Conservation (phyloP, 176 grass and related monocot species). For the Elaeis guineensis region DNA sequence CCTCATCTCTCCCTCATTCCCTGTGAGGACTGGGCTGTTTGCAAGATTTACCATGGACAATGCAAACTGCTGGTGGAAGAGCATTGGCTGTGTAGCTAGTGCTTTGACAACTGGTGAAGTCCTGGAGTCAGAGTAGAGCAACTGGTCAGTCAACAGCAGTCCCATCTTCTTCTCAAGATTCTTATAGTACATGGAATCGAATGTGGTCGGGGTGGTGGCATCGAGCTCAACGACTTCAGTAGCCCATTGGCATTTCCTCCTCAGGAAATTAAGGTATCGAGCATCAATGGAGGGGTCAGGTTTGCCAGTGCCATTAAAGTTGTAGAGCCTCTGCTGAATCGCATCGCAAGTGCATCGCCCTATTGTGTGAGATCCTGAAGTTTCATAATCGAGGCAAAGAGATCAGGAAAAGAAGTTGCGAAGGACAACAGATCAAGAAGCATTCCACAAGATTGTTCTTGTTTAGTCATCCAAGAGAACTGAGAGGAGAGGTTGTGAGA, state of each 20-base stretch:
- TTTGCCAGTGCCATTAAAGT: constrained; percentile 3
- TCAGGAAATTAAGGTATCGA: constrained; percentile 47
- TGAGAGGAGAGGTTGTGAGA: neutral
- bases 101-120: constrained; percentile 23
- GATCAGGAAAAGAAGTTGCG: too few species aligned
- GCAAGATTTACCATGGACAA: constrained; percentile 56
- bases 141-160: constrained; percentile 49
- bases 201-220: constrained; percentile 47
- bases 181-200: constrained; percentile 56
- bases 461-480: too few species aligned
- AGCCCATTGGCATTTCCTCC: constrained; percentile 40
- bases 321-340: constrained; percentile 42
- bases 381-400: too few species aligned
- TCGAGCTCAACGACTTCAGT: constrained; percentile 55
- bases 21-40: constrained; percentile 53
- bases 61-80: constrained; percentile 50
- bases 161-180: constrained; percentile 56
- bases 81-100: constrained; percentile 6
- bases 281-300: constrained; percentile 20
- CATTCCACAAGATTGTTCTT: too few species aligned
- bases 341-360: constrained; percentile 50
- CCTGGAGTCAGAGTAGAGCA: constrained; percentile 49
- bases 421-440: too few species aligned
- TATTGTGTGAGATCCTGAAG: constrained; percentile 66
- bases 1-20: constrained; percentile 60